Percentiles rank a stretch among this genome's conserved stretches.
Evolutionary conservation across 495 filamentous ascomycete genomes (phyloP).

Genomic region (Podospora anserina): DNA sequence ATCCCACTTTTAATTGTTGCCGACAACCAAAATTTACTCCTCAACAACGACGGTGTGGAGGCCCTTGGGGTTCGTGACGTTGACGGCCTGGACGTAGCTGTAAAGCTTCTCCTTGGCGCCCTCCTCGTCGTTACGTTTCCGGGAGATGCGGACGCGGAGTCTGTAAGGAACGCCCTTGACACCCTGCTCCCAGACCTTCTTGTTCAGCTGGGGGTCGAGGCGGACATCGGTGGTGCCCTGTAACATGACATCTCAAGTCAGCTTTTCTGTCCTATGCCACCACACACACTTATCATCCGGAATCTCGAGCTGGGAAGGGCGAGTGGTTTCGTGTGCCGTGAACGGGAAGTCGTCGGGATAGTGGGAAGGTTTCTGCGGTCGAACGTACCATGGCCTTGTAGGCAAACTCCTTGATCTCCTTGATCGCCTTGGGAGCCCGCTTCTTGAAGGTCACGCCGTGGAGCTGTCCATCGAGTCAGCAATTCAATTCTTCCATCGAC

Average conservation of each 20-base stretch:
- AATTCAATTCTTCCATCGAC: neutral
- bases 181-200: slow-evolving; percentile 99
- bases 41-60: slow-evolving; percentile 78
- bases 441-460: slow-evolving; percentile 99
- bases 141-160: slow-evolving; percentile 94
- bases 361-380: slow-evolving; percentile 15
- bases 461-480: slow-evolving; percentile 55
- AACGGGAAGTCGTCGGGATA: slow-evolving; percentile 1
- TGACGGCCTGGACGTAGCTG: slow-evolving; percentile 98
- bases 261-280: slow-evolving; percentile 15
- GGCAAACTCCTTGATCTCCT: slow-evolving; percentile 96
- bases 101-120: slow-evolving; percentile 97
- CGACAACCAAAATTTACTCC: slow-evolving; percentile 42
- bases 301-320: neutral
- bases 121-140: slow-evolving; percentile 99
- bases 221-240: slow-evolving; percentile 98
- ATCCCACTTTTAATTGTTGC: slow-evolving; percentile 30
- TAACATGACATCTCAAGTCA: slow-evolving; percentile 26
- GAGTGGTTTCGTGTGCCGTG: neutral
- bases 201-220: slow-evolving; percentile 96
- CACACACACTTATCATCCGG: neutral
- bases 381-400: slow-evolving; percentile 86
- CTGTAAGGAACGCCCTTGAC: slow-evolving; percentile 98
- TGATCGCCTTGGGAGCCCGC: slow-evolving; percentile 95
- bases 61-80: slow-evolving; percentile 98